Evolutionary conservation across 352 stramenopile genomes (phyloP), one percentile per base, ranked within the genome.

Genomic region (Globisporangium yorkense): DNA sequence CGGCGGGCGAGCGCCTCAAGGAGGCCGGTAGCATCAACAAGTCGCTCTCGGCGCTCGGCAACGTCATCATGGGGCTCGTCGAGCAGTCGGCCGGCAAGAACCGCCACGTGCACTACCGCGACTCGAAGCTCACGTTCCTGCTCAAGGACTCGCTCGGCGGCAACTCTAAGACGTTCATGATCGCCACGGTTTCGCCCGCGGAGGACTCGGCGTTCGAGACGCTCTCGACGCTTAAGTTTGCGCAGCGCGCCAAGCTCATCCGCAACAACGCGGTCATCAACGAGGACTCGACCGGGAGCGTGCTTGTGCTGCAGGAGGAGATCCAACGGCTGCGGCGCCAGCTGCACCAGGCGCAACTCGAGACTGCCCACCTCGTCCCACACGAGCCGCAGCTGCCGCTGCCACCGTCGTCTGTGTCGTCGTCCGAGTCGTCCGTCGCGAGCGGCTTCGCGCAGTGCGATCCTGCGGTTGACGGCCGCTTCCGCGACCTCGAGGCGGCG

Each of bases 21-120:
- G 97, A 99, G 63, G 94, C 94, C 27, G 89, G 87, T 4, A 97
- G 94, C 59, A 99, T 99, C 68, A 99, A 99, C 72, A 92, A 97
- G 62, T 98, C 88, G 71, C 81, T 99, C 16, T 94, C 97, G 9
- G 96, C 95, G 13, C 73, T 99, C 10, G 97, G 94, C 6, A 97
- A 97, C 65, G 96, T 99, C 9, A 98, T 99, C 58, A 84, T 90
- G 76, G 84, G 84, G 1, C 69, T 95, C n/a, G 84, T 84, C 5
- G 80, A 94, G 55, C 80, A 89, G 57, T 88, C 81, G 0, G 76
- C 81, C 9, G 82, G 84, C 5, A 94, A 94, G 46, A 84, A 87
- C 37, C 81, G 81, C 15, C 84, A 94, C 50, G 84, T 90, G 15
- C 82, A 92, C 56, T 94, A 94, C 58, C 85, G 85, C 9, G 83